Conservation (phyloP, 1,139 yeast species). For the Protomyces inundatus region DNA sequence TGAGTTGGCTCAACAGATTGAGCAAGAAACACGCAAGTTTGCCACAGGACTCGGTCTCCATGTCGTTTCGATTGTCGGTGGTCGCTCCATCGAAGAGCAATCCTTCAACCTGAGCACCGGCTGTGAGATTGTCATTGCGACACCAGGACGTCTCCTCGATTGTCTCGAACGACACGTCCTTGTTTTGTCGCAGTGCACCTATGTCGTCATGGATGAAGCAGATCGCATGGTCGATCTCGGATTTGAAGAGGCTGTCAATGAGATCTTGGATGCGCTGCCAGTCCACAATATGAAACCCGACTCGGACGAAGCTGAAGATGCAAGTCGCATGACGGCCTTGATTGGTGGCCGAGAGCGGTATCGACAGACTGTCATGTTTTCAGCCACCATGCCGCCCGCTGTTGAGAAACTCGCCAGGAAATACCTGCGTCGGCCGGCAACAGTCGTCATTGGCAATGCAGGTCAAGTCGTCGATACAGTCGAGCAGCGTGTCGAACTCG, state of each 20-base stretch:
- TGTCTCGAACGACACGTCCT: constrained; percentile 63
- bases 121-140: constrained; percentile 79
- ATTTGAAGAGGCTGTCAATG: constrained; percentile 71
- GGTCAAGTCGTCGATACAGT: constrained; percentile 60
- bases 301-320: constrained; percentile 33
- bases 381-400: constrained; percentile 82
- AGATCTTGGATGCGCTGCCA: constrained; percentile 52
- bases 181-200: constrained; percentile 57
- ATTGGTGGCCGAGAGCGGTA: constrained; percentile 34
- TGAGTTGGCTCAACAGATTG: constrained; percentile 85
- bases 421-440: constrained; percentile 59
- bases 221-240: constrained; percentile 95
- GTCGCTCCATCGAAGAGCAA: constrained; percentile 77
- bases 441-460: constrained; percentile 60
- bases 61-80: constrained; percentile 77
- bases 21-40: constrained; percentile 57
- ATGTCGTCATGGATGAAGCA: constrained; percentile 82
- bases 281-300: constrained; percentile 37
- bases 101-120: constrained; percentile 57
- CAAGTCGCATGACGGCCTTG: constrained; percentile 28
- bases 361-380: constrained; percentile 75
- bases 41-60: constrained; percentile 44
- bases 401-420: constrained; percentile 61
- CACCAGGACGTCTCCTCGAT: constrained; percentile 87
- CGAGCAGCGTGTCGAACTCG: constrained; percentile 61